Percentiles rank a stretch among this genome's conserved stretches.
Conservation (phyloP, 2,329 filamentous ascomycete species). For the Colletotrichum sp. region DNA sequence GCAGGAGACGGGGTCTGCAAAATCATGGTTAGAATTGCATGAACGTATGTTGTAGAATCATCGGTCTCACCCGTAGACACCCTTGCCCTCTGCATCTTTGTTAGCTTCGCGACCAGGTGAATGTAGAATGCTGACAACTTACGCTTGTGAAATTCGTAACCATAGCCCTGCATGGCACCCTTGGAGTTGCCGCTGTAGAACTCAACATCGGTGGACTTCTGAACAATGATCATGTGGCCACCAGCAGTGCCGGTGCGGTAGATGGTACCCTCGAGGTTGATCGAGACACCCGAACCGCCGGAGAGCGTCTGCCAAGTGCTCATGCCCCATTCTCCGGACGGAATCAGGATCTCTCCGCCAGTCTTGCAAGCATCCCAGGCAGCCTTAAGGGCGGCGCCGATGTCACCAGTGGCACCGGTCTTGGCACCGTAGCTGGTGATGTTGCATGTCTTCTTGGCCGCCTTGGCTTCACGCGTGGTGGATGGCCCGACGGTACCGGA, state of each 20-base stretch:
- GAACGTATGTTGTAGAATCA: neutral
- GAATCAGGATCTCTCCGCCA: conserved; percentile 54
- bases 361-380: conserved; percentile 44
- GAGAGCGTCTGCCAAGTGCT: conserved; percentile 49
- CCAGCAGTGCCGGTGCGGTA: conserved; percentile 27
- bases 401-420: conserved; percentile 52
- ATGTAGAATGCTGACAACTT: neutral
- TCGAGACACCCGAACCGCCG: conserved; percentile 48
- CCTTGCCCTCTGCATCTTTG: neutral
- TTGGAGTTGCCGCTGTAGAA: conserved; percentile 45
- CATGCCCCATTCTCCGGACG: conserved; percentile 50
- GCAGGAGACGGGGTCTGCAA: conserved; percentile 44
- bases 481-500: conserved; percentile 29
- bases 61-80: neutral
- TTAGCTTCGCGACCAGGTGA: neutral
- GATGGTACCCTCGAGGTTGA: conserved; percentile 49
- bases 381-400: conserved; percentile 28
- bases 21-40: neutral
- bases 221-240: conserved; percentile 21
- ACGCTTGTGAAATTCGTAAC: conserved; percentile 47
- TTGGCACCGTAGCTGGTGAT: conserved; percentile 54
- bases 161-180: conserved; percentile 53
- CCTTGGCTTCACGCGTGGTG: conserved; percentile 30
- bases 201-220: conserved; percentile 45
- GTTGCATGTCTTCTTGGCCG: conserved; percentile 43